Conservation (phyloP, 345 rosid species). For the Aethionema arabicum region DNA sequence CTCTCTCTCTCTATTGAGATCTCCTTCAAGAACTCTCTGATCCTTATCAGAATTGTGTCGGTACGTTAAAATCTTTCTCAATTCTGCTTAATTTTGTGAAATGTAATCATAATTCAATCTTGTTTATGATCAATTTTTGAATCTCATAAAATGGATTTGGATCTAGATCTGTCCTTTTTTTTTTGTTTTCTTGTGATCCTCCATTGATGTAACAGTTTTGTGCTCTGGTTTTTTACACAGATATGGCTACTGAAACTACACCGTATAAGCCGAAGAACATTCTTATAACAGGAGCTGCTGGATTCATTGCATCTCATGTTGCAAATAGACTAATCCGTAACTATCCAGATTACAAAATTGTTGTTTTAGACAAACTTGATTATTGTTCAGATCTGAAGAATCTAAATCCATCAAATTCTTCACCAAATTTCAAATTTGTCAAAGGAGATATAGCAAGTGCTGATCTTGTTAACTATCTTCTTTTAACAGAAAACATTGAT, state of each 20-base stretch:
- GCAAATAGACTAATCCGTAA: conserved; percentile 46
- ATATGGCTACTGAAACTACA: conserved; percentile 21
- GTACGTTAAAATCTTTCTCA: conserved; percentile 34
- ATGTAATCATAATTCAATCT: background rate
- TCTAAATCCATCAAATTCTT: conserved; percentile 43
- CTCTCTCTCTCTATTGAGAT: conserved; percentile 23
- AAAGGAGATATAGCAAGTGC: conserved; percentile 61
- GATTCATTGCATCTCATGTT: conserved; percentile 64
- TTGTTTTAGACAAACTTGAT: conserved; percentile 66
- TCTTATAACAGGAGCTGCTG: conserved; percentile 69
- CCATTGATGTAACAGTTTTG: conserved; percentile 1
- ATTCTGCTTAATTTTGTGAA: conserved; percentile 12
- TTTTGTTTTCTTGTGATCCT: conserved; percentile 12
- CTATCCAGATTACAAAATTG: conserved; percentile 56
- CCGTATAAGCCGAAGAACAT: conserved; percentile 53
- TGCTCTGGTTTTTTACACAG: conserved; percentile 24
- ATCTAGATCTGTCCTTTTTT: conserved; percentile 27
- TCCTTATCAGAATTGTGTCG: conserved; percentile 28
- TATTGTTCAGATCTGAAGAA: conserved; percentile 63
- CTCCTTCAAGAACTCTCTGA: background rate
- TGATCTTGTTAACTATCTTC: conserved; percentile 57
- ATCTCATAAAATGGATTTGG: conserved; percentile 19
- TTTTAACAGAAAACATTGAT: conserved; percentile 53
- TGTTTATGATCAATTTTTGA: conserved; percentile 22
- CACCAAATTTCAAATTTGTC: conserved; percentile 56